Percentiles rank a stretch among this genome's conserved stretches.
phyloP scores from a whole-genome alignment of 352 stramenopile genomes.

The Phytophthora pinifolia region DNA sequence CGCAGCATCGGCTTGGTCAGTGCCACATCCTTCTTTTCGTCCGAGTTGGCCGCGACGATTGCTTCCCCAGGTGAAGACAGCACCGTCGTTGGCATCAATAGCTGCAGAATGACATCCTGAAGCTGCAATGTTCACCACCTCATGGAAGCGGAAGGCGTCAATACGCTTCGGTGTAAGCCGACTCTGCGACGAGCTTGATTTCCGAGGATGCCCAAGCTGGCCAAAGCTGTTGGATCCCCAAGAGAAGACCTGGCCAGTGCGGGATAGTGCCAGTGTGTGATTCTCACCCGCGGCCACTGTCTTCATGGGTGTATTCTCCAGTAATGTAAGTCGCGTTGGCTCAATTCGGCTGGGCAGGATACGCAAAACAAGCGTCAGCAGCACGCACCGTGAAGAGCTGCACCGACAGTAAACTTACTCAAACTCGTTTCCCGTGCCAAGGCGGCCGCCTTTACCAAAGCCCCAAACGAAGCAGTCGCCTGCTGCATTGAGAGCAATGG shows the following conservation, averaged over 20 bases:
- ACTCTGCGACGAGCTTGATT: slow-evolving; percentile 53
- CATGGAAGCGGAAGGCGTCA: slow-evolving; percentile 59
- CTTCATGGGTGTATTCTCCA: slow-evolving; percentile 58
- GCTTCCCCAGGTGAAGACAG: slow-evolving; percentile 77
- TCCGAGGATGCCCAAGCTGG: slow-evolving; percentile 66
- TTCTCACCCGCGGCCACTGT: slow-evolving; percentile 80
- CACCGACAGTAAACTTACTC: slow-evolving; percentile 43
- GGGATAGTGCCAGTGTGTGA: slow-evolving; percentile 73
- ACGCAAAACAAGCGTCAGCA: slow-evolving; percentile 2
- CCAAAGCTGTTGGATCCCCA: slow-evolving; percentile 87
- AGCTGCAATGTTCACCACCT: slow-evolving; percentile 64
- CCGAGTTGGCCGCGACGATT: slow-evolving; percentile 82
- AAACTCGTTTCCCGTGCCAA: slow-evolving; percentile 77
- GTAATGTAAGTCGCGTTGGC: slow-evolving; percentile 44
- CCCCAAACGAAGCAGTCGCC: slow-evolving; percentile 82
- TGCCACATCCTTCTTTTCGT: slow-evolving; percentile 72
- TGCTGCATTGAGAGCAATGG: slow-evolving; percentile 57
- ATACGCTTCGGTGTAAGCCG: slow-evolving; percentile 72
- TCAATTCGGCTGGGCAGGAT: slow-evolving; percentile 52
- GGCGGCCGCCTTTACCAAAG: slow-evolving; percentile 77
- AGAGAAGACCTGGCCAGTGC: slow-evolving; percentile 68
- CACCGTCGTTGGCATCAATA: slow-evolving; percentile 44
- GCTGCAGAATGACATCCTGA: slow-evolving; percentile 74
- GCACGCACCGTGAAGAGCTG: not conserved
- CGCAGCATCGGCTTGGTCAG: slow-evolving; percentile 57